Base-by-base conservation (phyloP, 2,329 filamentous ascomycete species). In the Alternaria longipes region DNA sequence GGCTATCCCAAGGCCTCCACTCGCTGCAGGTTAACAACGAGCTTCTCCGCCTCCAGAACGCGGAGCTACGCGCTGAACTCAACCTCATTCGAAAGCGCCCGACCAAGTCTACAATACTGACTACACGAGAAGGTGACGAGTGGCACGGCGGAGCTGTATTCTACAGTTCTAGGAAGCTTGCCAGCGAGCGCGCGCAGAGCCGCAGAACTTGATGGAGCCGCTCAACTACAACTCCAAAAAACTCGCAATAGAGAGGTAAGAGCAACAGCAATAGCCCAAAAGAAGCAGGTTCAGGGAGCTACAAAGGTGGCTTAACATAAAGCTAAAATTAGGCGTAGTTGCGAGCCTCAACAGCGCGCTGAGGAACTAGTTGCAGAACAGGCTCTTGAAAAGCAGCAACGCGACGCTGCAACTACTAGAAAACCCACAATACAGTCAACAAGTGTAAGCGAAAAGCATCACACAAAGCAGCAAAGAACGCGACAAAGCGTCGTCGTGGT, bases 401-500 rank as follows among this genome's bases (percentile, higher is more conserved):
- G 1, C 1, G 8, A 55, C 3, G 45, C 54, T 50, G n/a, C 22
- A 55, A 55, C 53, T n/a, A 5, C 42, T 8, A 16, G 28, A 56
- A 42, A 56, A 42, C 2, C 28, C 18, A 12, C 28, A 3, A 41
- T 56, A 50, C 18, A 50, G 22, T 16, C 1, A 56, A 50, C 4
- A 56, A 18, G 8, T 22, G 16, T 47, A 56, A 49, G 45, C 26
- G 24, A 49, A 56, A 49, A 50, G 32, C 45, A 8, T 56, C 8
- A 50, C 36, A 32, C 20, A 56, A 12, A 6, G 26, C 36, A 16
- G 38, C 12, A 24, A 42, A 50, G 20, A 56, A 30, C 9, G 7
- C 6, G 8, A 50, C 30, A 57, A 57, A 51, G 54, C 46, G 46
- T 45, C 5, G 28, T 51, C 30, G 46, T 45, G 40, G 30, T 57